Conservation (phyloP, 2,329 filamentous ascomycete species). For the Gliomastix tumulicola region DNA sequence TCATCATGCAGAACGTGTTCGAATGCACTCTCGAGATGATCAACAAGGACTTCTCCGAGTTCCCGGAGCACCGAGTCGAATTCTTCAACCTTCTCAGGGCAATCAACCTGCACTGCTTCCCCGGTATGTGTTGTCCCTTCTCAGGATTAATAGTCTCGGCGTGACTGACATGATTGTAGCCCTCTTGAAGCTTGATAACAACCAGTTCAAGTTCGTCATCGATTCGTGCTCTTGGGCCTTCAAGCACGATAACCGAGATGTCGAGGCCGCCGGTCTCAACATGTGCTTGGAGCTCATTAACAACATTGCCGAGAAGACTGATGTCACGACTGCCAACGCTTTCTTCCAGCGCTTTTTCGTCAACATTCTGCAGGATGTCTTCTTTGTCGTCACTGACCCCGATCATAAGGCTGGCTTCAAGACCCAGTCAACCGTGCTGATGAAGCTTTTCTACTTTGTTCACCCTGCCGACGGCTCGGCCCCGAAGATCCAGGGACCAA, state of each 20-base stretch:
- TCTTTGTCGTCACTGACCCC: constrained; percentile 95
- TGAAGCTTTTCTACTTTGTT: constrained; percentile 96
- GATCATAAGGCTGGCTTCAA: constrained; percentile 99
- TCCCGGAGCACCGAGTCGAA: constrained; percentile 97
- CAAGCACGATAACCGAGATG: constrained; percentile 98
- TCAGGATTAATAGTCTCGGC: no score
- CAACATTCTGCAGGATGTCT: constrained; percentile 91
- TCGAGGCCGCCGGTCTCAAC: constrained; percentile 90
- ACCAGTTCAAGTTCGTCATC: constrained; percentile 98
- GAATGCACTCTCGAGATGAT: constrained; percentile 99
- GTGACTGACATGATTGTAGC: constrained; percentile 39
- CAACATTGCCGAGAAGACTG: constrained; percentile 93
- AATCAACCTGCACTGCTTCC: constrained; percentile 97
- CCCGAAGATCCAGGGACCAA: constrained; percentile 86
- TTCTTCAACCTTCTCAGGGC: constrained; percentile 96
- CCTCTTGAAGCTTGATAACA: constrained; percentile 85
- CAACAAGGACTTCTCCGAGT: constrained; percentile 99
- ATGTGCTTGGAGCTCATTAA: constrained; percentile 98
- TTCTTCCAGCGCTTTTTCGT: constrained; percentile 99
- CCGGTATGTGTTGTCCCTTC: constrained; percentile 48
- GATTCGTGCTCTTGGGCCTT: constrained; percentile 99
- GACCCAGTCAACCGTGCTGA: constrained; percentile 87
- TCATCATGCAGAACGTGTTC: constrained; percentile 97
- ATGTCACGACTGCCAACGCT: constrained; percentile 76
- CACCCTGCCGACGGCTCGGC: constrained; percentile 59